A percentile compares a stretch with the other conserved stretches of the same genome.
Conservation (phyloP, 2,329 filamentous ascomycete genomes). For the Aspergillus cejpii region DNA sequence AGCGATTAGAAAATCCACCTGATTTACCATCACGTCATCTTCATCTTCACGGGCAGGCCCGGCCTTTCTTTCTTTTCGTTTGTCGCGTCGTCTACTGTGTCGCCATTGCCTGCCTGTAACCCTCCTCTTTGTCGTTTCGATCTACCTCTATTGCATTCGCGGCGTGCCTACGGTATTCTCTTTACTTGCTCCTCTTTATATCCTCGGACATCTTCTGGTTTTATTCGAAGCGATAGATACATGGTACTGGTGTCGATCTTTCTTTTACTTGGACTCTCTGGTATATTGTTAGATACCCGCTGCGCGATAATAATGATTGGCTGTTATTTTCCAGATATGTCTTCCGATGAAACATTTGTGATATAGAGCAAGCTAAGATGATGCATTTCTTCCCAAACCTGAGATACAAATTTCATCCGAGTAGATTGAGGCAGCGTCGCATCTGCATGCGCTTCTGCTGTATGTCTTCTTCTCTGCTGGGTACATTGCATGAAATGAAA, state of each 20-base stretch:
- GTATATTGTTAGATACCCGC: constrained; percentile 27
- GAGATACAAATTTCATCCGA: too few species aligned
- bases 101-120: not conserved
- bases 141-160: not conserved
- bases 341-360: not conserved
- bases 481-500: too few species aligned
- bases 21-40: not conserved
- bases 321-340: not conserved
- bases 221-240: constrained; percentile 10
- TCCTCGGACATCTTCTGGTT: not conserved
- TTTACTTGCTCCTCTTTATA: constrained; percentile 14
- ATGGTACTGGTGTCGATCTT: not conserved
- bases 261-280: constrained; percentile 3
- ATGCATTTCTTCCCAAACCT: not conserved
- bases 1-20: not conserved
- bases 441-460: too few species aligned
- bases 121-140: not conserved
- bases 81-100: not conserved
- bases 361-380: not conserved
- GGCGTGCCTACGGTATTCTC: not conserved
- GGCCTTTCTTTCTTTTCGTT: not conserved
- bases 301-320: constrained; percentile 13
- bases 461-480: too few species aligned
- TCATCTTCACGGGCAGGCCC: not conserved
- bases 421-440: too few species aligned